Percentiles rank a stretch among this genome's conserved stretches.
These are phyloP conservation scores for Sphagnurus paluster DNA, from an alignment of 1,284 basidiomycete genomes.

Conservation along the genomic window DNA sequence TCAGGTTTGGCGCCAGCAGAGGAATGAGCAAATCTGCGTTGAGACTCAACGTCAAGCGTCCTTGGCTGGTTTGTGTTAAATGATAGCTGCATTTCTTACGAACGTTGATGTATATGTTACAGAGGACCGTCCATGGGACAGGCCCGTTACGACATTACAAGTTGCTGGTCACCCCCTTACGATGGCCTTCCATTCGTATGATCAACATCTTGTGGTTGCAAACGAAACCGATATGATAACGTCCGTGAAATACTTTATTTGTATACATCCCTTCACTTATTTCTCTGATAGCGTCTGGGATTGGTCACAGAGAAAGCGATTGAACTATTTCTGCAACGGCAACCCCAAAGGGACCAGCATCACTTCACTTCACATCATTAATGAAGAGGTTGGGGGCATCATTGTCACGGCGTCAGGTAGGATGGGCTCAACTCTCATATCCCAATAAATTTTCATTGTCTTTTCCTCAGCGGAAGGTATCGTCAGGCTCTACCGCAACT, in stretches of 20 bases:
- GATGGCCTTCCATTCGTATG: constrained; percentile 90
- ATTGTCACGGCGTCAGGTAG: constrained; percentile 88
- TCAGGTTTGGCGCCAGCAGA: constrained; percentile 91
- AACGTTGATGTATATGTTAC: not conserved
- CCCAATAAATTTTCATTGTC: not conserved
- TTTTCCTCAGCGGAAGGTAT: constrained; percentile 74
- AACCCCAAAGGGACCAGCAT: constrained; percentile 83
- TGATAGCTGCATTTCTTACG: not conserved
- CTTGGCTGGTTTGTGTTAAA: constrained; percentile 65
- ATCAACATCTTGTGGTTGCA: constrained; percentile 84
- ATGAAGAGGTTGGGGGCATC: constrained; percentile 93
- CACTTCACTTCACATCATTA: constrained; percentile 91
- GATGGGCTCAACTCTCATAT: constrained; percentile 24
- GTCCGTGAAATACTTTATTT: constrained; percentile 42
- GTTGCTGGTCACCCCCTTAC: constrained; percentile 72
- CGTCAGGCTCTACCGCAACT: constrained; percentile 90
- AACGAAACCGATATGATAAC: constrained; percentile 88
- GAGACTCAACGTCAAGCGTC: constrained; percentile 73
- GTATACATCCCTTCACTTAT: constrained; percentile 3
- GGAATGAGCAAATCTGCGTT: constrained; percentile 82
- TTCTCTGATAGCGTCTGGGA: constrained; percentile 78
- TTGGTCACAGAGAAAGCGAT: constrained; percentile 80
- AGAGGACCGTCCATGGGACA: constrained; percentile 76
- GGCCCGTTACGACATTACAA: constrained; percentile 74
- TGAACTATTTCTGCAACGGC: constrained; percentile 89